Evolutionary conservation across 345 rosid species (phyloP), one percentile per base, ranked within the genome.

Genomic region (Salix purpurea): DNA sequence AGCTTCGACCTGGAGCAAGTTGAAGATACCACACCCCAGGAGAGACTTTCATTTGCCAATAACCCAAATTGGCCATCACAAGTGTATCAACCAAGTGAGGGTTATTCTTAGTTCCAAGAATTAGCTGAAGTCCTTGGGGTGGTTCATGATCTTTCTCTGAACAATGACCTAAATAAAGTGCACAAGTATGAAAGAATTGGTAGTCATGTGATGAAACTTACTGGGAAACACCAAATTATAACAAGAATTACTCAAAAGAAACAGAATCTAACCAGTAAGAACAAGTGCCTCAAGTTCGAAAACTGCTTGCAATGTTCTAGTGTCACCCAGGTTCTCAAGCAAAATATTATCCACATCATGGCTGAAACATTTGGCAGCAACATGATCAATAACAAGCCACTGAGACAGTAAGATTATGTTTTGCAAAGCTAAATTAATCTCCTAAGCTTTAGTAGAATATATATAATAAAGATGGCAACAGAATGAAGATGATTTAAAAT

Each of bases 1-100:
- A 91, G 87, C 99, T 96, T 86, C 99, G 86, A 28, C 98, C 98
- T 1, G 97, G 97, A 66, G 98, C 99, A 83, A 96, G 98, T 85
- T 96, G 99, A 76, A 93, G 87, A 78, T 92, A 91, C 98, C 98
- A 96, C 78, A 96, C 94, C 71, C 99, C 99, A 76, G 99, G 98
- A 76, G 97, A 96, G 72, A 90, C 99, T 88, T 96, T 96, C 99
- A 93, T 96, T 85, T 96, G 99, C 99, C 98, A 96, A 83, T 93
- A 96, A 37, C 99, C 99, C 84, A 96, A 87, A 85, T 96, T 96
- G 83, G 97, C 99, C 99, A 96, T 96, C 80, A 96, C 99, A 85
- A 91, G 84, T 70, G 98, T 96, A 83, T 96, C 99, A 64, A 96
- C 99, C 87, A 94, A 84, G 81, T 96, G 99, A 39, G 97, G 97